Evolutionary conservation across 441 rosid species (phyloP).

Genomic region (Breynia disticha): DNA sequence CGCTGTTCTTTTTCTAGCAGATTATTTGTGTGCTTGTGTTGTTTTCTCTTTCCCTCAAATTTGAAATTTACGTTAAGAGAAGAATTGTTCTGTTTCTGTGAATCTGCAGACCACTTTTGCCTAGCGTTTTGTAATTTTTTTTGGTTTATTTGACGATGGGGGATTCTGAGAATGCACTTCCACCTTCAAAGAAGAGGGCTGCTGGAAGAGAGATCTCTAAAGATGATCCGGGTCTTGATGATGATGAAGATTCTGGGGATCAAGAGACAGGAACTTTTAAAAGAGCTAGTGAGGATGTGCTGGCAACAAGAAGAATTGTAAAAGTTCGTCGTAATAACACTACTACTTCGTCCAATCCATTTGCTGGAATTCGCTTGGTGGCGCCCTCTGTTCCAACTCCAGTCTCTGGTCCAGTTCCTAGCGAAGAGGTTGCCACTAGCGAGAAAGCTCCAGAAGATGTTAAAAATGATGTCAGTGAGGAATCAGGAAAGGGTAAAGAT

Average conservation of each 20-base stretch:
- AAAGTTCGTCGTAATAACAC: conserved; percentile 55
- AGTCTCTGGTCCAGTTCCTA: conserved; percentile 14
- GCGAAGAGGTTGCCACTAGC: conserved; percentile 16
- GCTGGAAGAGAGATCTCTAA: conserved; percentile 74
- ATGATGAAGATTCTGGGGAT: conserved; percentile 59
- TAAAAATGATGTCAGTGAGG: conserved; percentile 21
- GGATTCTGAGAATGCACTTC: conserved; percentile 57
- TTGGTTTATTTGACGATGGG: conserved; percentile 36
- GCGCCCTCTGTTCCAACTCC: conserved; percentile 27
- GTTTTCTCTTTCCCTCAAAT: too few relatives aligned
- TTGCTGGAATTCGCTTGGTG: conserved; percentile 61
- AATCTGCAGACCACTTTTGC: too few relatives aligned
- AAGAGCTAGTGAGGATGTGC: conserved; percentile 72
- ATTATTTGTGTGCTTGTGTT: too few relatives aligned
- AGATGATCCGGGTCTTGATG: conserved; percentile 82
- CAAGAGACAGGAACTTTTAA: conserved; percentile 65
- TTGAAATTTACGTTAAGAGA: too few relatives aligned
- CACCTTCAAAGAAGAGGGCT: conserved; percentile 83
- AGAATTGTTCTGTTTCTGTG: too few relatives aligned
- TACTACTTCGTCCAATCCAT: conserved; percentile 67
- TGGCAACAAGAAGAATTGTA: conserved; percentile 66
- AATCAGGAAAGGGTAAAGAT: conserved; percentile 20
- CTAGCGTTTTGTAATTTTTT: neutral
- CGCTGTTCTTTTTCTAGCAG: too few relatives aligned
- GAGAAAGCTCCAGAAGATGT: conserved; percentile 30